phyloP scores from a whole-genome alignment of 805 yeast genomes.

The Starmera pachycereana region DNA sequence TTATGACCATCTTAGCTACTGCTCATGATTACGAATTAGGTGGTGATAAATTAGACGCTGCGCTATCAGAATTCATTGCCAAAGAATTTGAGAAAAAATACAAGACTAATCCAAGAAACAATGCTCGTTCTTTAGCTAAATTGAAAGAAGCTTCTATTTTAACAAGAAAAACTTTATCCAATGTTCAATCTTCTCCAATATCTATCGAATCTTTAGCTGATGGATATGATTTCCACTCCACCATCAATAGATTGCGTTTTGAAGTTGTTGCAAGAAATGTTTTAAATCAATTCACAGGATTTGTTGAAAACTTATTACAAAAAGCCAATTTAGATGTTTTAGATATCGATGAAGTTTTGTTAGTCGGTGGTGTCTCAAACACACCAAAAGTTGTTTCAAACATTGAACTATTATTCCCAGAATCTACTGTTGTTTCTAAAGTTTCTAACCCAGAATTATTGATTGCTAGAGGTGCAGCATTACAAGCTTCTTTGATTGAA shows the following conservation, averaged over 20 bases:
- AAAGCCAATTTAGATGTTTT: slow-evolving; percentile 81
- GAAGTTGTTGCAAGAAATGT: slow-evolving; percentile 80
- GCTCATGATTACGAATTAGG: slow-evolving; percentile 76
- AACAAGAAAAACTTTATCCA: slow-evolving; percentile 85
- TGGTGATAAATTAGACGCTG: slow-evolving; percentile 77
- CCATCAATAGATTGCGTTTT: slow-evolving; percentile 88
- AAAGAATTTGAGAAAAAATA: slow-evolving; percentile 89
- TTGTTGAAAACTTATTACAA: slow-evolving; percentile 61
- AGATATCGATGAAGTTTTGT: slow-evolving; percentile 83
- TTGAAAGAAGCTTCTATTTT: slow-evolving; percentile 71
- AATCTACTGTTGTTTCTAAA: slow-evolving; percentile 60
- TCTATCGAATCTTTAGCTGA: slow-evolving; percentile 93
- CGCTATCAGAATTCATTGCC: slow-evolving; percentile 75
- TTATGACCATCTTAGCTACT: slow-evolving; percentile 80
- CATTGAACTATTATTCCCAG: slow-evolving; percentile 71
- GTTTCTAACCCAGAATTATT: slow-evolving; percentile 84
- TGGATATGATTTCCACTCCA: slow-evolving; percentile 87
- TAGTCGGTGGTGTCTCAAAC: slow-evolving; percentile 90
- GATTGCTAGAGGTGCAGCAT: slow-evolving; percentile 88
- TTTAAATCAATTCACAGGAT: slow-evolving; percentile 62
- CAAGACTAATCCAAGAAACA: slow-evolving; percentile 69
- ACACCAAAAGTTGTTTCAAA: slow-evolving; percentile 83
- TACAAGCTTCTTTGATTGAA: slow-evolving; percentile 83
- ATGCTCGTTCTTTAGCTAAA: slow-evolving; percentile 82
- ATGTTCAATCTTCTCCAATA: slow-evolving; percentile 79